Conservation (phyloP, 192 early-diverging fungal species). For the Backusella morwellensis region DNA sequence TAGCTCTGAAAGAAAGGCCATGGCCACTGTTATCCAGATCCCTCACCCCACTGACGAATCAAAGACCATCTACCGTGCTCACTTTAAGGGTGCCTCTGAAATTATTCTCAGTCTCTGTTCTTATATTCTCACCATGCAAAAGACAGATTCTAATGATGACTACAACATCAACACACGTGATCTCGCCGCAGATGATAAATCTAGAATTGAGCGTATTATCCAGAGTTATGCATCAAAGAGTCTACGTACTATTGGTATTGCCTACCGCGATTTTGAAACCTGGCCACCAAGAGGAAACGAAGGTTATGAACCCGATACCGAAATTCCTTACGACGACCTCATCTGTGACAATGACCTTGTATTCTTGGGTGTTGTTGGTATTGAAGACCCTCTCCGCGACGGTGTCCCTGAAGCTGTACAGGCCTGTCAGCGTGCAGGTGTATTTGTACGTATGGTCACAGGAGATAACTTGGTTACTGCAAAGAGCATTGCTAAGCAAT, state of each 20-base stretch:
- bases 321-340: conserved; percentile 51
- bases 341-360: conserved; percentile 59
- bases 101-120: conserved; percentile 68
- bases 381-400: conserved; percentile 92
- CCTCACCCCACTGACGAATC: conserved; percentile 41
- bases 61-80: conserved; percentile 58
- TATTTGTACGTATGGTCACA: conserved; percentile 97
- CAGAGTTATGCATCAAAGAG: conserved; percentile 69
- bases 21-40: conserved; percentile 79
- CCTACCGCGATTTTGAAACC: conserved; percentile 76
- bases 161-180: conserved; percentile 28
- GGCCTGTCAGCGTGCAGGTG: conserved; percentile 84
- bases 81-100: conserved; percentile 94
- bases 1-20: conserved; percentile 89
- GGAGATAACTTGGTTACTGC: conserved; percentile 96
- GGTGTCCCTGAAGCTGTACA: conserved; percentile 91
- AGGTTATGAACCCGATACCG: conserved; percentile 34
- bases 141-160: conserved; percentile 13
- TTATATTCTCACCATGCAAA: conserved; percentile 45
- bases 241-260: conserved; percentile 87
- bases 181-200: conserved; percentile 32
- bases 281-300: conserved; percentile 46
- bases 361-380: conserved; percentile 89
- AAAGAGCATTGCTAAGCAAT: conserved; percentile 88
- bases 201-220: conserved; percentile 51